Base-by-base conservation (phyloP, 441 rosid genomes). In the Mallotus repandus region DNA sequence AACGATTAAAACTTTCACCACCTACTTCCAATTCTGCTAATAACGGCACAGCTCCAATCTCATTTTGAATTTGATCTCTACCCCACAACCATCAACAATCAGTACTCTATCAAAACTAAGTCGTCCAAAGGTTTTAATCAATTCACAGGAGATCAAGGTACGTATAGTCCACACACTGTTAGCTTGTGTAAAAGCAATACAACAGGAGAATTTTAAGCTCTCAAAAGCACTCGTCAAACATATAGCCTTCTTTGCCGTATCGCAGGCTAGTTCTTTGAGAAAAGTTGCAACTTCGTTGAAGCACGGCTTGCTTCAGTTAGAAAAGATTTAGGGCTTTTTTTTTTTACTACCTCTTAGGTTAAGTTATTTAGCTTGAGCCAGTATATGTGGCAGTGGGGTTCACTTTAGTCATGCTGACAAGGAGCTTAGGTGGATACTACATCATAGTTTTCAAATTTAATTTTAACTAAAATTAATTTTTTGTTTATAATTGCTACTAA, bases 231-330 rank as follows among this genome's bases (percentile, higher is more conserved):
- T 92, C 0, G 87, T 92, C 0, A 89, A 91, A 63, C 96, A 85
- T 69, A 86, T 92, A 49, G 89, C 96, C 1, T 72, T 73, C 21
- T 81, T 92, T 0, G 93, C 94, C 4, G 77, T 81, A 4, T 86
- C 98, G 55, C 98, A 92, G 73, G 79, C 92, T 0, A 97, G 99
- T 15, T 90, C 99, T 5, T 89, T 94, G 99, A 81, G 92, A 38
- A 94, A 92, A 78, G 98, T 92, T 9, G 98, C 97, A 18, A 92
- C 89, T 94, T 90, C 82, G 97, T 95, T 0, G 93, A 88, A 75
- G 98, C 97, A 9, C 90, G 4, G 94, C 97, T 29, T 29, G 32
- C 3, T 29, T 29, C 32, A 29, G 32, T 29, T 29, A 25, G 29
- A 25, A 25, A 25, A 25, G 29, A 25, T 25, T 25, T 25, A 29